Evolutionary conservation across 257 asterid genomes (phyloP).

Genomic region (Lantana camara): DNA sequence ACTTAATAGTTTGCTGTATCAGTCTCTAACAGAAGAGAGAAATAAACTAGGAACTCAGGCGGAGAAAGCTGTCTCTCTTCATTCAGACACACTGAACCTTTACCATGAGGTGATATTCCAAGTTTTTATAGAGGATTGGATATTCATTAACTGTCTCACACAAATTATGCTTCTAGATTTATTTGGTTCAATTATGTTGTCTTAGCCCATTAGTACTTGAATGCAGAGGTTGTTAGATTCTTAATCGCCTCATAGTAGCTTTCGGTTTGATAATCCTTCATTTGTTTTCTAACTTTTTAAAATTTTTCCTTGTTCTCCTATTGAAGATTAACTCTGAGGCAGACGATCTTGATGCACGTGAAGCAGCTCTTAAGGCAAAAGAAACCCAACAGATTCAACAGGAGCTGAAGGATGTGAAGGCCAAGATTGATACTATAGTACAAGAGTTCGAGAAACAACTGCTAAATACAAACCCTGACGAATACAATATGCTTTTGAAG

Average conservation of each 20-base stretch:
- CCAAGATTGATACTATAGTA: conserved; percentile 58
- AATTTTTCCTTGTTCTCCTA: conserved; percentile 2
- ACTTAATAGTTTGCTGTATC: conserved; percentile 66
- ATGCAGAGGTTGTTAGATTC: conserved; percentile 8
- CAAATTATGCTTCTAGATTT: background rate
- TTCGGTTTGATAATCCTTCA: no score
- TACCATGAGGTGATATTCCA: conserved; percentile 64
- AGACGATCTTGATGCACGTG: conserved; percentile 72
- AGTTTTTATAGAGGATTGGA: background rate
- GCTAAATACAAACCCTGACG: conserved; percentile 35
- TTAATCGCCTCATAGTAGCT: background rate
- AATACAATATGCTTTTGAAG: conserved; percentile 60
- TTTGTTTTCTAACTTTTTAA: background rate
- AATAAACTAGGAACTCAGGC: conserved; percentile 70
- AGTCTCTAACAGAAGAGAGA: conserved; percentile 79
- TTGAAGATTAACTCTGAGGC: conserved; percentile 73
- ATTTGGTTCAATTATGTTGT: conserved; percentile 6
- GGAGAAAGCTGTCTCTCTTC: conserved; percentile 56
- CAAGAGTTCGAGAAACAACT: conserved; percentile 71
- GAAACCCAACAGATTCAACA: conserved; percentile 60
- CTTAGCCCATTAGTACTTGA: conserved; percentile 4
- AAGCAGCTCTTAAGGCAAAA: conserved; percentile 74
- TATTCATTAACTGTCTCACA: background rate
- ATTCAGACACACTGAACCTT: conserved; percentile 56
- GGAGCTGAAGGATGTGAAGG: conserved; percentile 55